Evolutionary conservation across 495 filamentous ascomycete species (phyloP).

Genomic region (Articulospora tetracladia): DNA sequence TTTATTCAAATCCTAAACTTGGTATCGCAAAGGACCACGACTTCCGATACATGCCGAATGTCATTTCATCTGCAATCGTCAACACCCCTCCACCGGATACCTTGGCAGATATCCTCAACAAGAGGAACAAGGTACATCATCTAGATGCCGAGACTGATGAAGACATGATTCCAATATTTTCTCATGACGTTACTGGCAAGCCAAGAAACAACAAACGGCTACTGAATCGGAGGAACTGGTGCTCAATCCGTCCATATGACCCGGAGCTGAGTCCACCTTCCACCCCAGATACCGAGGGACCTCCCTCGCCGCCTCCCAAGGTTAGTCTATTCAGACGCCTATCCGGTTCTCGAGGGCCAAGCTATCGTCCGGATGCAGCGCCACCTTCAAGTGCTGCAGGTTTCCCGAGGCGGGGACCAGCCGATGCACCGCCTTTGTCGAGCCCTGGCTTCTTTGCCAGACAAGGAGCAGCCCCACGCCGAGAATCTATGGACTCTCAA

Average conservation of each 20-base stretch:
- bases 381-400: conserved; percentile 15
- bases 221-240: conserved; percentile 92
- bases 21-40: conserved; percentile 77
- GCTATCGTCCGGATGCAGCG: conserved; percentile 22
- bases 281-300: conserved; percentile 48
- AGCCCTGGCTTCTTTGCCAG: conserved; percentile 13
- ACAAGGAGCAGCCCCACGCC: conserved; percentile 22
- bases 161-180: conserved; percentile 91
- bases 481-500: conserved; percentile 37
- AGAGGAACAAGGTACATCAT: conserved; percentile 90
- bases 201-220: conserved; percentile 85
- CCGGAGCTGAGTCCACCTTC: conserved; percentile 71
- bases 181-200: conserved; percentile 82
- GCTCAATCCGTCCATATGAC: conserved; percentile 77
- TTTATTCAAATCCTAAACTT: conserved; percentile 84
- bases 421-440: background rate
- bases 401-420: conserved; percentile 25
- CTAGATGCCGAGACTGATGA: conserved; percentile 83
- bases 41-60: conserved; percentile 86
- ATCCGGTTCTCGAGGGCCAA: conserved; percentile 22
- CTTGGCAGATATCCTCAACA: conserved; percentile 88
- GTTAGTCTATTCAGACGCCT: conserved; percentile 23
- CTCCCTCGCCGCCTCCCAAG: conserved; percentile 25
- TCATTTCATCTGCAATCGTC: conserved; percentile 89
- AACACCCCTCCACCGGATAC: conserved; percentile 87